Base-by-base conservation (phyloP, 73 alveolate genomes). In the Urostyla sp. region DNA sequence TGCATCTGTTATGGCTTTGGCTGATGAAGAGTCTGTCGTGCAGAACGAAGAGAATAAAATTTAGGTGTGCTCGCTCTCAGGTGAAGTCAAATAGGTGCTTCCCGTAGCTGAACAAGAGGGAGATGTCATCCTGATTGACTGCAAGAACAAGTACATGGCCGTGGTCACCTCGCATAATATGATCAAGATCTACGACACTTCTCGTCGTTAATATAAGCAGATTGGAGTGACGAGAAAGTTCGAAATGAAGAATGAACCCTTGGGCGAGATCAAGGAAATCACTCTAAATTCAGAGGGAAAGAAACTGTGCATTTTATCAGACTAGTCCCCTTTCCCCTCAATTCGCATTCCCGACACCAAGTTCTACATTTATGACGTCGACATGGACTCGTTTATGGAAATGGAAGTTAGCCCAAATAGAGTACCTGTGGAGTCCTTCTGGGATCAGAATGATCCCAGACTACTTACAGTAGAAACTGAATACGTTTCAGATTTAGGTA, bases 21-120 rank as follows among this genome's bases (percentile, higher is more conserved):
- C 87, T 59, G 87, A 83, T 53, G 99, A 97, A 63, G 67, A 45
- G n/a, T 78, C 93, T 31, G 77, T 97, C 27, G 76, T 94, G 52
- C 86, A 94, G 59, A 61, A 72, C 44, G 81, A 79, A 66, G 95
- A 87, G 72, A 75, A 89, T 53, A 87, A 92, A 67, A 85, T 97
- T 49, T 97, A 97, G 80, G 94, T 97, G 37, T 91, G 92, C 63
- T 91, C 97, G 43, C 87, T 87, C 78, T 88, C 90, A 51, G 99
- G 99, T 24, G 96, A 91, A 82, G 87, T 89, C 34, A 97, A 94
- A 60, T 91, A 95, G 52, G 90, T 78, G 32, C 78, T 92, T n/a
- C 92, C 94, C 26, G 79, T 97, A 85, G 85, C 98, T 26, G 98
- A 91, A 67, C 63, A 91, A 57, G 98, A 96, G 67, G 99, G 99